phyloP scores from a whole-genome alignment of 306 rosid genomes.

The Vicia faba region DNA sequence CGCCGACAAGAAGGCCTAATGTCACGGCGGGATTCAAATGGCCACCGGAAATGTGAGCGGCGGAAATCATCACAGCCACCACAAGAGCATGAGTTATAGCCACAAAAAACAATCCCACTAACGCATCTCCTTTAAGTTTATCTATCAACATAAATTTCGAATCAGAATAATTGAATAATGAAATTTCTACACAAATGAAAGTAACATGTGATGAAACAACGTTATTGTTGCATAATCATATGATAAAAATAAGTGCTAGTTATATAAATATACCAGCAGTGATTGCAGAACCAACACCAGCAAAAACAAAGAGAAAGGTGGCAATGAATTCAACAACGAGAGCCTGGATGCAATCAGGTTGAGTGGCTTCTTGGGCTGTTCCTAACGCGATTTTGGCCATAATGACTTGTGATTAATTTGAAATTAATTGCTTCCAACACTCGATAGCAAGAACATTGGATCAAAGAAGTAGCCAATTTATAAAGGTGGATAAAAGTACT shows the following conservation, averaged over 20 bases:
- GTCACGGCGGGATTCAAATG: conserved; percentile 94
- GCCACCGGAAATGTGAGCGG: conserved; percentile 92
- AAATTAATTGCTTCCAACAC: neutral
- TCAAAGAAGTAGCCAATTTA: neutral
- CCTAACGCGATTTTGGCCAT: conserved; percentile 82
- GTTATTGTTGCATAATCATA: neutral
- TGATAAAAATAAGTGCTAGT: neutral
- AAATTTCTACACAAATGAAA: neutral
- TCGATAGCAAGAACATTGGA: neutral
- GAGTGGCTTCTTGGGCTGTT: conserved; percentile 53
- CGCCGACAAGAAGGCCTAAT: conserved; percentile 70
- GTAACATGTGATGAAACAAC: neutral
- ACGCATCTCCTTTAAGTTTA: conserved; percentile 54
- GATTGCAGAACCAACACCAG: conserved; percentile 84
- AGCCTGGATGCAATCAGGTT: conserved; percentile 74
- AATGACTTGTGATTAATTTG: neutral
- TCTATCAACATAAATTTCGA: conserved; percentile 41
- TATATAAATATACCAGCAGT: conserved; percentile 34
- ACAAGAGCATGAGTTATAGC: conserved; percentile 82
- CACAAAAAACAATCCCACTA: conserved; percentile 63
- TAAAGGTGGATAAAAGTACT: neutral
- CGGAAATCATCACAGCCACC: conserved; percentile 83
- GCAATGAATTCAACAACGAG: conserved; percentile 75
- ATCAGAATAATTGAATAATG: too few relatives aligned
- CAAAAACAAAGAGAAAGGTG: conserved; percentile 86